phyloP scores from a whole-genome alignment of 371 early-diverging fungal species.

The Saksenaea vasiformis region DNA sequence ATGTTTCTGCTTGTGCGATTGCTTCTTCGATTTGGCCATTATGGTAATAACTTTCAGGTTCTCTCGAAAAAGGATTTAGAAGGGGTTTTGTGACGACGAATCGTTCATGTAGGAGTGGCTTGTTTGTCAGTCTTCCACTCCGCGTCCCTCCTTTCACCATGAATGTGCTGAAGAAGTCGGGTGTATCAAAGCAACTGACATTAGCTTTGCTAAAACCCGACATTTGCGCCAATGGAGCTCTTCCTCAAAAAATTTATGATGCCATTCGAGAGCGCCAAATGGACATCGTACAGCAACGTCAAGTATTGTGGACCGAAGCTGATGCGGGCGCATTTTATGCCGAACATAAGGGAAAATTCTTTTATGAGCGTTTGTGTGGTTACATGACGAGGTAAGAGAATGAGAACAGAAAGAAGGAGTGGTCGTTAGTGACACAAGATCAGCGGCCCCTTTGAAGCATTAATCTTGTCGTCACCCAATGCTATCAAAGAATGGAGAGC shows the following conservation, averaged over 20 bases:
- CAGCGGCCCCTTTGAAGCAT: slow-evolving; percentile 65
- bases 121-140: not conserved
- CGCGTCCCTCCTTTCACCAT: not conserved
- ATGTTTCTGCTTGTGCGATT: not conserved
- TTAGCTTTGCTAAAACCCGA: slow-evolving; percentile 81
- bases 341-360: slow-evolving; percentile 68
- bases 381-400: slow-evolving; percentile 66
- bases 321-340: slow-evolving; percentile 68
- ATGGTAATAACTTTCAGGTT: not conserved
- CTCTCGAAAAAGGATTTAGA: not conserved
- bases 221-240: slow-evolving; percentile 62
- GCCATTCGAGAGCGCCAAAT: slow-evolving; percentile 51
- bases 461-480: slow-evolving; percentile 59
- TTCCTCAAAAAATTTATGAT: slow-evolving; percentile 38
- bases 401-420: not conserved
- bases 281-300: slow-evolving; percentile 43
- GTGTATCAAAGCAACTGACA: slow-evolving; percentile 49
- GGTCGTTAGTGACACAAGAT: not conserved
- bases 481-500: slow-evolving; percentile 66
- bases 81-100: not conserved
- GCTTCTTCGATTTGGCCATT: not conserved
- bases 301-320: slow-evolving; percentile 60
- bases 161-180: not conserved
- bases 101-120: not conserved
- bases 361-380: slow-evolving; percentile 68